These are phyloP conservation scores for Beauveria asiatica DNA, from an alignment of 2,329 filamentous ascomycete genomes.

Conservation along the genomic window DNA sequence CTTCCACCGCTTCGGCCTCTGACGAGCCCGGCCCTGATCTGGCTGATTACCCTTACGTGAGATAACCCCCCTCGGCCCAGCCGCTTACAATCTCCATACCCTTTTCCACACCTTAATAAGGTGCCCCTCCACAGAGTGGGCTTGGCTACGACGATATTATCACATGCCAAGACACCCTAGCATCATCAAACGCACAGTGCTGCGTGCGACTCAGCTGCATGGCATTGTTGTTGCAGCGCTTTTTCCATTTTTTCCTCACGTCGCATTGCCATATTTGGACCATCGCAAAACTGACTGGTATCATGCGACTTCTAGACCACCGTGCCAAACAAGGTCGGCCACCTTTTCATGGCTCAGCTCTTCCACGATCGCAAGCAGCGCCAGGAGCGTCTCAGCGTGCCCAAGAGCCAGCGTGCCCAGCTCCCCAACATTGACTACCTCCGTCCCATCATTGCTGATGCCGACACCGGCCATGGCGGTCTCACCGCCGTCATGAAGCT, in stretches of 20 bases:
- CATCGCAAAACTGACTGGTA: not conserved
- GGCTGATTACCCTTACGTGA: slow-evolving; percentile 89
- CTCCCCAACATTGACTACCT: slow-evolving; percentile 85
- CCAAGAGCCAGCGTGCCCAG: slow-evolving; percentile 62
- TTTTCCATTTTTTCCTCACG: not conserved
- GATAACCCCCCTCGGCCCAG: slow-evolving; percentile 1
- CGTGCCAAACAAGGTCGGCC: slow-evolving; percentile 94
- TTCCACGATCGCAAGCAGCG: slow-evolving; percentile 99
- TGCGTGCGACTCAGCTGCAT: not conserved
- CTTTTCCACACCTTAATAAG: slow-evolving; percentile 8
- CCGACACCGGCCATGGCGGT: slow-evolving; percentile 93
- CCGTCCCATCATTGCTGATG: slow-evolving; percentile 91
- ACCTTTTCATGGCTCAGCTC: slow-evolving; percentile 95
- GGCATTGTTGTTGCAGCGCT: not conserved
- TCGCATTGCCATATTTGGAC: not conserved
- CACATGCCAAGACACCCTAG: slow-evolving; percentile 8
- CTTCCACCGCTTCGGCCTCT: slow-evolving; percentile 86
- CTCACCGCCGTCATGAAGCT: slow-evolving; percentile 99
- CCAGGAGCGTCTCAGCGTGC: slow-evolving; percentile 76
- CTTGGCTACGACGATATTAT: slow-evolving; percentile 9
- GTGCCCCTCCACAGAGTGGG: slow-evolving; percentile 9
- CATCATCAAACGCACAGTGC: not conserved
- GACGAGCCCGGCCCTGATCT: slow-evolving; percentile 97
- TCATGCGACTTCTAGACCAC: slow-evolving; percentile 57
- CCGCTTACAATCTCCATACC: slow-evolving; percentile 6